These are phyloP conservation scores for Cutaneotrichosporon cyanovorans DNA, from an alignment of 1,284 basidiomycete genomes.

Conservation along the genomic window DNA sequence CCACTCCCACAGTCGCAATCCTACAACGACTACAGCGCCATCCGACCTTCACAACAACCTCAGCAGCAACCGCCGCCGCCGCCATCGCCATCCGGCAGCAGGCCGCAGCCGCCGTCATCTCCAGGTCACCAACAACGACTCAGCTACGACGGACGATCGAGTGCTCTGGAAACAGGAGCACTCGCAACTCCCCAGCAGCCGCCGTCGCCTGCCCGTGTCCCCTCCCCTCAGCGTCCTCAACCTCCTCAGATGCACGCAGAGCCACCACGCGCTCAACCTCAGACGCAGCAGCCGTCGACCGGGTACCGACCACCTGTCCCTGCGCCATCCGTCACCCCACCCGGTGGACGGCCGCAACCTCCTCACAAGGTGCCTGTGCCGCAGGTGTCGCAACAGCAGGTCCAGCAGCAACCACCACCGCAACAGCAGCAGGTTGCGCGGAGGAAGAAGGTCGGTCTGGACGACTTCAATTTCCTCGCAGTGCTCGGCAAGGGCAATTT, in stretches of 20 bases:
- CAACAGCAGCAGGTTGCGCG: conserved; percentile 21
- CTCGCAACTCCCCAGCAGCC: conserved; percentile 14
- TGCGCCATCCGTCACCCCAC: not conserved
- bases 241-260: conserved; percentile 1
- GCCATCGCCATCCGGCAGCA: conserved; percentile 5
- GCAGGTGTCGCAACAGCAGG: conserved; percentile 3
- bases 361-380: conserved; percentile 6
- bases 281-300: conserved; percentile 17
- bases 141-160: conserved; percentile 8
- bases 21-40: conserved; percentile 30
- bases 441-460: conserved; percentile 84
- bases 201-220: conserved; percentile 39
- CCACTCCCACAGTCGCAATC: conserved; percentile 21
- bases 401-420: conserved; percentile 1
- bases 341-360: conserved; percentile 4
- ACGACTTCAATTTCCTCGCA: conserved; percentile 99
- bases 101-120: conserved; percentile 41
- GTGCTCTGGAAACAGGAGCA: conserved; percentile 1
- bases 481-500: conserved; percentile 99
- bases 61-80: conserved; percentile 9
- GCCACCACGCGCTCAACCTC: conserved; percentile 45
- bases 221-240: conserved; percentile 3
- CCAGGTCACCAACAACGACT: not conserved
- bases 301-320: conserved; percentile 10
- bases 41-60: conserved; percentile 9